phyloP scores from a whole-genome alignment of 768 basidiomycete species.

The Phanerochaete carnosa region DNA sequence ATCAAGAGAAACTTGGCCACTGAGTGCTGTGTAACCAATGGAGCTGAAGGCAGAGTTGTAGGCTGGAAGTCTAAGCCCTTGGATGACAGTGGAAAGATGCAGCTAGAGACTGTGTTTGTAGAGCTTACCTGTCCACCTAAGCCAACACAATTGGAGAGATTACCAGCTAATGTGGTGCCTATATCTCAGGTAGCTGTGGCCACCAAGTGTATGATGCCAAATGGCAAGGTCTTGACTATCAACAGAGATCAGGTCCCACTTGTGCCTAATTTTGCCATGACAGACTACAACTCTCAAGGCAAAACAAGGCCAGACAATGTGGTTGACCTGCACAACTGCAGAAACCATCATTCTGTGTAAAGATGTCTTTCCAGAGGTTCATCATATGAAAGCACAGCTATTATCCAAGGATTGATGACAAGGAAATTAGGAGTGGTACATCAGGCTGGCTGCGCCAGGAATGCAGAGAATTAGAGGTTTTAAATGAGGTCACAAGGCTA shows the following conservation, averaged over 20 bases:
- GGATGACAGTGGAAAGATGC: conserved; percentile 1
- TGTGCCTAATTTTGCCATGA: conserved; percentile 25
- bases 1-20: conserved; percentile 17
- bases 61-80: conserved; percentile 7
- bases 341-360: conserved; percentile 18
- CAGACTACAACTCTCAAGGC: conserved; percentile 23
- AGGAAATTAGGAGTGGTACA: conserved; percentile 10
- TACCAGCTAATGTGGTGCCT: conserved; percentile 23
- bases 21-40: too few relatives aligned
- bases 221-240: too few relatives aligned
- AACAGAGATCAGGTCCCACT: too few relatives aligned
- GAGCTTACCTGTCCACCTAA: conserved; percentile 7
- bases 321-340: conserved; percentile 15
- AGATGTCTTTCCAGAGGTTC: conserved; percentile 19
- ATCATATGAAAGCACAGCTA: conserved; percentile 12
- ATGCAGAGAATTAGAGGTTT: conserved; percentile 29
- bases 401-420: conserved; percentile 13
- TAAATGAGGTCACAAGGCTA: conserved; percentile 32
- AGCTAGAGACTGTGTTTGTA: conserved; percentile 20
- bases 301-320: conserved; percentile 16
- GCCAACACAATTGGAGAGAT: conserved; percentile 13
- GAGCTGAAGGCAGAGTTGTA: too few relatives aligned
- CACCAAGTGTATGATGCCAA: conserved; percentile 13
- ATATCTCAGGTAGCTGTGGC: conserved; percentile 1
- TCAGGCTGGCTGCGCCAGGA: conserved; percentile 15